Evolutionary conservation across 805 yeast species (phyloP).

Genomic region (Metschnikowia kofuensis): DNA sequence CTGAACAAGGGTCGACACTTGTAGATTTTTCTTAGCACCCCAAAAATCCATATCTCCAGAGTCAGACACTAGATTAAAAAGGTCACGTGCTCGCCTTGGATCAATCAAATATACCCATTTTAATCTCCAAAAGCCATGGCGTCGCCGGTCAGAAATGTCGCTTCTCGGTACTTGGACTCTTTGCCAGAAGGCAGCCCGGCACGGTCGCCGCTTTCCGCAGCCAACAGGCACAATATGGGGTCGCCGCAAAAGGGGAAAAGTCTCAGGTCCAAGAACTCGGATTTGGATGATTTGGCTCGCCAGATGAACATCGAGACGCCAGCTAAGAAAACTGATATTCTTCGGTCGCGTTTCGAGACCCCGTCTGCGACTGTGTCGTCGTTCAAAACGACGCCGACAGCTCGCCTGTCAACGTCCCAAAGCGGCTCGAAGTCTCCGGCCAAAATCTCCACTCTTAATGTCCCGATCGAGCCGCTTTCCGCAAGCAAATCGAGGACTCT

Average conservation of each 20-base stretch:
- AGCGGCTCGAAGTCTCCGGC: not conserved
- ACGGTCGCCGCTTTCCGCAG: constrained; percentile 30
- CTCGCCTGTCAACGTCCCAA: constrained; percentile 14
- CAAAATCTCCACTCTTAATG: not conserved
- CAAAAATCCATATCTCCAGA: too few species aligned
- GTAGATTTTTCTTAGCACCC: too few species aligned
- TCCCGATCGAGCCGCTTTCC: constrained; percentile 2
- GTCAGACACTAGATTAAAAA: not conserved
- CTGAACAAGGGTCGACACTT: too few species aligned
- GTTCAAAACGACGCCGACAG: constrained; percentile 31
- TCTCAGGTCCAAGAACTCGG: constrained; percentile 20
- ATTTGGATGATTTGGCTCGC: constrained; percentile 38
- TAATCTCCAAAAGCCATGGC: constrained; percentile 9
- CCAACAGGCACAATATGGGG: constrained; percentile 24
- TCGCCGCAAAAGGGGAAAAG: not conserved
- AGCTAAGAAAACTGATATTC: constrained; percentile 23
- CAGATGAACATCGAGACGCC: constrained; percentile 31
- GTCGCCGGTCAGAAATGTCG: constrained; percentile 27
- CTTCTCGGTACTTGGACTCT: constrained; percentile 35
- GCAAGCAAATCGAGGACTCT: not conserved
- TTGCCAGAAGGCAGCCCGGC: constrained; percentile 26
- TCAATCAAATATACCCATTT: too few species aligned
- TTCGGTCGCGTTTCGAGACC: constrained; percentile 35
- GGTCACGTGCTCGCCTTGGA: not conserved
- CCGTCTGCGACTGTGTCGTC: constrained; percentile 43